Base-by-base conservation (phyloP, 768 basidiomycete species). In the Fomitopsis serialis region DNA sequence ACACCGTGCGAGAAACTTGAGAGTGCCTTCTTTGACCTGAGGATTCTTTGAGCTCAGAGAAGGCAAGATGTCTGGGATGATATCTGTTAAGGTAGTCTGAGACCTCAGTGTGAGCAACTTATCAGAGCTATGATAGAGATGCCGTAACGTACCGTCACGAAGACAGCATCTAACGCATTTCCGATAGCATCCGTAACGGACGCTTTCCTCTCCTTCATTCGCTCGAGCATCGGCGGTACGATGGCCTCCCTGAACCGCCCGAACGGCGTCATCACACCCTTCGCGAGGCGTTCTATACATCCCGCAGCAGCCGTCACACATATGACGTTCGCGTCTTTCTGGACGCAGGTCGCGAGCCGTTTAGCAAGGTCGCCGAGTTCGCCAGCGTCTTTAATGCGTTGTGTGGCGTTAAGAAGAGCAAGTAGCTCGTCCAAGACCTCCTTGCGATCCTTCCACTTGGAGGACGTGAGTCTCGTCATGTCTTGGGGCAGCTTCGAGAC, bases 361-460 rank as follows among this genome's bases (percentile, higher is more conserved):
- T 82, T 85, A 8, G 82, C 75, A 19, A 97, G 71, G 27, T 94
- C 89, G 3, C 77, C 81, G 3, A 97, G 75, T 63, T 90, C 90
- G 7, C 86, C 73, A 1, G 84, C 76, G 61, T 96, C 93, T 61
- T 84, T 84, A 61, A 98, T 88, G 53, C 85, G 80, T 12, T 87
- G 84, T 2, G 86, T 78, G 8, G 81, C 72, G 50, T 80, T 79
- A 27, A 98, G 70, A 34, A 92, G 70, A 2, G 80, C 79, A 43
- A 84, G 75, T 22, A 96, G 76, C 24, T 92, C 91, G 58, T 97
- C 94, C 29, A 98, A 74, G 2, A 81, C 89, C 61, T 95, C 90
- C 64, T 98, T 94, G 37, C 92, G 82, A 59, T 99, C 97, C 65
- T 99, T 98, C 97, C 97, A 99, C 70, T 98, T 98, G 0, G 92